These are phyloP conservation scores for Furcasterigmium sp. DNA, from an alignment of 2,329 filamentous ascomycete genomes.

Conservation along the genomic window DNA sequence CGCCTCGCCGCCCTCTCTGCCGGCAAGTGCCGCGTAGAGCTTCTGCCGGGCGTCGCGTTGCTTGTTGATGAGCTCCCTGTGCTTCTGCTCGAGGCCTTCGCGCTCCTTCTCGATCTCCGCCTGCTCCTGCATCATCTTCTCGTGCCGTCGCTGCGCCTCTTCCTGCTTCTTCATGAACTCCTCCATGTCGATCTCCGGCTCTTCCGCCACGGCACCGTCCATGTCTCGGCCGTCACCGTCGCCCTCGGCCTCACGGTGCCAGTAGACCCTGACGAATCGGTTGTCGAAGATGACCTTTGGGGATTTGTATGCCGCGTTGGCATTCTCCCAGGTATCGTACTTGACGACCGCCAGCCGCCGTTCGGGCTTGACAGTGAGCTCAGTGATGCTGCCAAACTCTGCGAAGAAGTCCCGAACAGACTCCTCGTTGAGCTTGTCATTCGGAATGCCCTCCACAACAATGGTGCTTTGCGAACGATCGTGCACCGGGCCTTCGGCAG, in stretches of 20 bases:
- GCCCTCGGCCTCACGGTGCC: conserved; percentile 52
- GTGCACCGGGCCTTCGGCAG: conserved; percentile 55
- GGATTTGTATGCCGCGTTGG: conserved; percentile 66
- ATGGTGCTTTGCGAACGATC: conserved; percentile 63
- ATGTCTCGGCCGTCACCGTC: conserved; percentile 13
- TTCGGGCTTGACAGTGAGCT: conserved; percentile 61
- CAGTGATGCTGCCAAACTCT: conserved; percentile 62
- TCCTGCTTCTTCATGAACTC: conserved; percentile 65
- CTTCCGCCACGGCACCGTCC: not conserved
- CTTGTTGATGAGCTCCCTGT: conserved; percentile 54
- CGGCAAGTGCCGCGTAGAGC: conserved; percentile 51
- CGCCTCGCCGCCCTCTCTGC: conserved; percentile 16
- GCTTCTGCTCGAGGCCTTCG: conserved; percentile 60
- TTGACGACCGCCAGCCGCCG: conserved; percentile 66
- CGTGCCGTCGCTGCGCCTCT: conserved; percentile 64
- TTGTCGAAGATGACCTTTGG: conserved; percentile 82
- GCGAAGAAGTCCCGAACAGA: conserved; percentile 64
- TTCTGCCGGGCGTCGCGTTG: conserved; percentile 61
- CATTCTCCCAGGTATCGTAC: conserved; percentile 60
- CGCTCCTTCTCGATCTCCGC: conserved; percentile 58
- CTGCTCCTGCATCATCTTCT: conserved; percentile 59
- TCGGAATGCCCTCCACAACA: conserved; percentile 73
- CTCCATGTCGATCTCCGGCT: conserved; percentile 61
- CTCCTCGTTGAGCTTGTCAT: conserved; percentile 62
- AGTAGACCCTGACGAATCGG: conserved; percentile 79